Percentiles rank a stretch among this genome's conserved stretches.
These are phyloP conservation scores for Candida sakaeoensis DNA, from an alignment of 805 yeast species.

Conservation along the genomic window DNA sequence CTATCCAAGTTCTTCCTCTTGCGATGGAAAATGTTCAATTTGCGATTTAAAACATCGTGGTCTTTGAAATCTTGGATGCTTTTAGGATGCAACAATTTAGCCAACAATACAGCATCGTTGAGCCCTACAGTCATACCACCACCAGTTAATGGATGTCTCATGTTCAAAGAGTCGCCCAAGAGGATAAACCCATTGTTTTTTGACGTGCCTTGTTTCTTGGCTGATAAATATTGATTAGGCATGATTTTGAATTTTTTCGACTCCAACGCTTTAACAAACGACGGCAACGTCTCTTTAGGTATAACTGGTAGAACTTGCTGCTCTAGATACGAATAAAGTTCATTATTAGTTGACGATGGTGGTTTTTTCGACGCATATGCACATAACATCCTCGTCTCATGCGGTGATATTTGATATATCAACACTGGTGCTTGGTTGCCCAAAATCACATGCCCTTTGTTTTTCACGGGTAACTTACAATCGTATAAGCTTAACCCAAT, in stretches of 20 bases:
- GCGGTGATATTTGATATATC: conserved; percentile 79
- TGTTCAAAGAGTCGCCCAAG: conserved; percentile 90
- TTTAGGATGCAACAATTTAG: conserved; percentile 56
- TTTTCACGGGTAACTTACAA: conserved; percentile 68
- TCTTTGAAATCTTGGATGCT: conserved; percentile 55
- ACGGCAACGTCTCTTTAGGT: conserved; percentile 62
- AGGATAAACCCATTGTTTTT: conserved; percentile 68
- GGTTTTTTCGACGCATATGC: conserved; percentile 73
- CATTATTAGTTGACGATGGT: conserved; percentile 61
- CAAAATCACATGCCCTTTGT: conserved; percentile 86
- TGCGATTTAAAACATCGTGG: conserved; percentile 51
- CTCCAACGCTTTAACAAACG: conserved; percentile 62
- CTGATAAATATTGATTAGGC: conserved; percentile 93
- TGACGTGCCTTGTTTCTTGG: conserved; percentile 54
- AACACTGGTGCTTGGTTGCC: conserved; percentile 86
- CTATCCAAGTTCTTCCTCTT: conserved; percentile 76
- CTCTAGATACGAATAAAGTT: conserved; percentile 56
- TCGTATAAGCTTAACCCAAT: conserved; percentile 75
- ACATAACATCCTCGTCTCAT: conserved; percentile 84
- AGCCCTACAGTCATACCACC: conserved; percentile 99
- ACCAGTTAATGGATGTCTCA: conserved; percentile 98
- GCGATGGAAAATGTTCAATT: conserved; percentile 64
- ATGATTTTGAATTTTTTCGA: conserved; percentile 63
- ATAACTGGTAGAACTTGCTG: conserved; percentile 60
- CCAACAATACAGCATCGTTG: conserved; percentile 72